These are phyloP conservation scores for Setomelanomma holmii DNA, from an alignment of 2,329 filamentous ascomycete species.

Conservation along the genomic window DNA sequence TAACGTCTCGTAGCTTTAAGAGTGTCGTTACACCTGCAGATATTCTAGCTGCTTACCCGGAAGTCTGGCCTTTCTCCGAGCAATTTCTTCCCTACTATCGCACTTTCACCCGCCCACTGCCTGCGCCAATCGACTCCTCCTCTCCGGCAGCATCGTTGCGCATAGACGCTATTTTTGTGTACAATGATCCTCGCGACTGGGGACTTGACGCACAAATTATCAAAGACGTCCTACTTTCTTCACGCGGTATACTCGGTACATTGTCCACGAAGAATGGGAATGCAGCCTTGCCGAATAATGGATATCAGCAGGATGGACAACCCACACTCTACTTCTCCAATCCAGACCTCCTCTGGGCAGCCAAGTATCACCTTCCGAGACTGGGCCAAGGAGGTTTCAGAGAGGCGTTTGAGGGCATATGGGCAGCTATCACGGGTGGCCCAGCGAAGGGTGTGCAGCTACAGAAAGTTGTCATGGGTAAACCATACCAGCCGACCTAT, in stretches of 20 bases:
- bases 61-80: slow-evolving; percentile 83
- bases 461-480: slow-evolving; percentile 75
- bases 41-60: slow-evolving; percentile 75
- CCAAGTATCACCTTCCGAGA: slow-evolving; percentile 81
- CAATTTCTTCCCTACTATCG: slow-evolving; percentile 69
- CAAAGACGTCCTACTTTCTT: slow-evolving; percentile 80
- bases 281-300: slow-evolving; percentile 68
- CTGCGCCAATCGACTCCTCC: slow-evolving; percentile 56
- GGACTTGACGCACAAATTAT: slow-evolving; percentile 87
- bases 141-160: slow-evolving; percentile 66
- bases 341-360: slow-evolving; percentile 88
- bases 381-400: slow-evolving; percentile 93
- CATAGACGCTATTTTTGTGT: slow-evolving; percentile 90
- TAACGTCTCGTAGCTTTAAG: slow-evolving; percentile 49
- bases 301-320: slow-evolving; percentile 84
- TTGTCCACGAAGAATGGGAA: slow-evolving; percentile 75
- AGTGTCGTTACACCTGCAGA: slow-evolving; percentile 87
- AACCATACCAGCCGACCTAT: slow-evolving; percentile 81
- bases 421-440: slow-evolving; percentile 73
- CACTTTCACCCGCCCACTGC: slow-evolving; percentile 64
- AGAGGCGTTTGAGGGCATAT: slow-evolving; percentile 80
- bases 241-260: slow-evolving; percentile 80
- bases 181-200: slow-evolving; percentile 97
- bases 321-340: slow-evolving; percentile 88
- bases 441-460: slow-evolving; percentile 61